Conservation (phyloP, 2,329 filamentous ascomycete genomes). For the Alternaria alternata region DNA sequence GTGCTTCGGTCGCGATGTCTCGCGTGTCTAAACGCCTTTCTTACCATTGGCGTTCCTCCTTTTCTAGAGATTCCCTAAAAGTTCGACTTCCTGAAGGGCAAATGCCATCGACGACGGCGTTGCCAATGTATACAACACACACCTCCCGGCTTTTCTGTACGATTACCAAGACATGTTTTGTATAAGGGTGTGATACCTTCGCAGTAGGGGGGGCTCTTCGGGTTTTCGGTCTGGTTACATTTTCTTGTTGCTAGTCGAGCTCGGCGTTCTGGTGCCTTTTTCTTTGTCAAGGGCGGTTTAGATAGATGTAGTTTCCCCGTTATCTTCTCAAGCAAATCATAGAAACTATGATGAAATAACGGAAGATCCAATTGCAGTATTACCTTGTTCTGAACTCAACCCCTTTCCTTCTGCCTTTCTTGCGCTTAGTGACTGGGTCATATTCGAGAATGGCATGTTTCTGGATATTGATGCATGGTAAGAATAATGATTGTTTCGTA, state of each 20-base stretch:
- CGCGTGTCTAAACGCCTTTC: constrained; percentile 64
- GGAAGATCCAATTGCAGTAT: constrained; percentile 1
- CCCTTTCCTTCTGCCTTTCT: neutral
- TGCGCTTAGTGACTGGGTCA: neutral
- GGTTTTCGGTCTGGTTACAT: constrained; percentile 10
- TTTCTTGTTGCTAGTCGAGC: constrained; percentile 15
- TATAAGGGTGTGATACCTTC: constrained; percentile 16
- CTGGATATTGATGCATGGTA: neutral
- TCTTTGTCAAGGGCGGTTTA: neutral
- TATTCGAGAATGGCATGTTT: neutral
- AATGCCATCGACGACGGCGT: neutral
- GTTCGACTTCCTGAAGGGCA: constrained; percentile 5
- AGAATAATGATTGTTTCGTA: neutral
- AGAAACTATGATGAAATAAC: neutral
- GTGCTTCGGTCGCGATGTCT: constrained; percentile 94
- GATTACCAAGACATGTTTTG: constrained; percentile 16
- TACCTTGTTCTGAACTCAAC: neutral
- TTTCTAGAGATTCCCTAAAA: constrained; percentile 10
- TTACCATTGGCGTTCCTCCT: neutral
- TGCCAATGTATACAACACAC: constrained; percentile 5
- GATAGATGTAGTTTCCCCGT: neutral
- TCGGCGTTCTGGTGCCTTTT: constrained; percentile 11
- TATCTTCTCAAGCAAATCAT: neutral
- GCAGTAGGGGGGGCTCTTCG: neutral
- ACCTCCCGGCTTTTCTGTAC: constrained; percentile 13